phyloP scores from a whole-genome alignment of 1,284 basidiomycete genomes.

The Rugiboletus extremiorientalis region DNA sequence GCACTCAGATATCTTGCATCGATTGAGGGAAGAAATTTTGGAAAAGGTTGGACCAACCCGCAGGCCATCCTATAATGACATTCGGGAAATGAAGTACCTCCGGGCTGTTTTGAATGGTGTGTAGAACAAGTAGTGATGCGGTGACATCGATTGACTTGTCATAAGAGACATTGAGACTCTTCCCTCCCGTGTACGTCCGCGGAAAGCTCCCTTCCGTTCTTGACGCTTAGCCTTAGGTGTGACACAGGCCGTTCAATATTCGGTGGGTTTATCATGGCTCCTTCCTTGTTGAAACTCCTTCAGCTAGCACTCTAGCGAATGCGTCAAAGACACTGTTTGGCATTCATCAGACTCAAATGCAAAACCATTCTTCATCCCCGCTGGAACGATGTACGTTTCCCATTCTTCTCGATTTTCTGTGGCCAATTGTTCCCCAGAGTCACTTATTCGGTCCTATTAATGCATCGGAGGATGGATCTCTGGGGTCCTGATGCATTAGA shows the following conservation, averaged over 20 bases:
- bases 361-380: constrained; percentile 55
- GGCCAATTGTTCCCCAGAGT: constrained; percentile 33
- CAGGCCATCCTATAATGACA: constrained; percentile 52
- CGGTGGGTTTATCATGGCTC: constrained; percentile 31
- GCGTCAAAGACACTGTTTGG: constrained; percentile 45
- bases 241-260: constrained; percentile 48
- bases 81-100: constrained; percentile 57
- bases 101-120: constrained; percentile 60
- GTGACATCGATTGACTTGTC: not conserved
- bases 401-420: not conserved
- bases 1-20: constrained; percentile 45
- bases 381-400: constrained; percentile 44
- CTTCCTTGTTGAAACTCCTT: not conserved
- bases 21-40: constrained; percentile 56
- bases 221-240: not conserved
- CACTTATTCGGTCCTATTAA: constrained; percentile 54
- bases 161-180: constrained; percentile 59
- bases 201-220: not conserved
- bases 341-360: constrained; percentile 41
- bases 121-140: not conserved
- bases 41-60: constrained; percentile 44
- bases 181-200: constrained; percentile 53
- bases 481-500: constrained; percentile 60
- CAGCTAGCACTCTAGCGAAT: constrained; percentile 28
- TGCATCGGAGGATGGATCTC: constrained; percentile 61